Evolutionary conservation across 139 green algal genomes (phyloP).

Genomic region (Diplosphaera chodatii): DNA sequence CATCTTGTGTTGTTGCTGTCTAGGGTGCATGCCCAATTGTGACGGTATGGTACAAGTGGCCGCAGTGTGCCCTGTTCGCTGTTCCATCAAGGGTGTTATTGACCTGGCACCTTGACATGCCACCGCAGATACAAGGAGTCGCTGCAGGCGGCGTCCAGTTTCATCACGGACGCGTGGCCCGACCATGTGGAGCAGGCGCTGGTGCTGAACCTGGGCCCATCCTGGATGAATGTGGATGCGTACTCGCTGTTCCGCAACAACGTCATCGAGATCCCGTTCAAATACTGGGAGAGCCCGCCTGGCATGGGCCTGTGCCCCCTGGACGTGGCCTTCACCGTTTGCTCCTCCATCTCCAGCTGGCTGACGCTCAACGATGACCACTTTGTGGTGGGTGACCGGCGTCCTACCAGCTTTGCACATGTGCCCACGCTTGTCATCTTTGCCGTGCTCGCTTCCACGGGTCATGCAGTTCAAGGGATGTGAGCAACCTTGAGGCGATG

Average conservation of each 20-base stretch:
- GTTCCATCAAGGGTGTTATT: too few relatives aligned
- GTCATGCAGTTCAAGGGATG: too few relatives aligned
- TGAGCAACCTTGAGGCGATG: too few relatives aligned
- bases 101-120: too few relatives aligned
- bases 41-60: too few relatives aligned
- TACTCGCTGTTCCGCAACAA: constrained; percentile 25
- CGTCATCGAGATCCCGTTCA: constrained; percentile 28
- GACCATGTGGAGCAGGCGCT: constrained; percentile 1
- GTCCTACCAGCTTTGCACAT: too few relatives aligned
- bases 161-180: not conserved
- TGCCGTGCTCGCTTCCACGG: too few relatives aligned
- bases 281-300: constrained; percentile 27
- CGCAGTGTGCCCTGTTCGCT: too few relatives aligned
- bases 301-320: constrained; percentile 29
- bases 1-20: not conserved
- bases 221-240: constrained; percentile 10
- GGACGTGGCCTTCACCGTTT: constrained; percentile 33
- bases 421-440: too few relatives aligned
- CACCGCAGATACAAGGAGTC: constrained; percentile 14
- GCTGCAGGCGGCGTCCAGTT: constrained; percentile 6
- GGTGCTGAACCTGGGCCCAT: constrained; percentile 27
- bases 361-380: constrained; percentile 27
- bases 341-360: constrained; percentile 30
- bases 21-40: too few relatives aligned
- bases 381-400: constrained; percentile 22